Conservation (phyloP, 352 stramenopile species). For the Phytophthora pseudosyringae region DNA sequence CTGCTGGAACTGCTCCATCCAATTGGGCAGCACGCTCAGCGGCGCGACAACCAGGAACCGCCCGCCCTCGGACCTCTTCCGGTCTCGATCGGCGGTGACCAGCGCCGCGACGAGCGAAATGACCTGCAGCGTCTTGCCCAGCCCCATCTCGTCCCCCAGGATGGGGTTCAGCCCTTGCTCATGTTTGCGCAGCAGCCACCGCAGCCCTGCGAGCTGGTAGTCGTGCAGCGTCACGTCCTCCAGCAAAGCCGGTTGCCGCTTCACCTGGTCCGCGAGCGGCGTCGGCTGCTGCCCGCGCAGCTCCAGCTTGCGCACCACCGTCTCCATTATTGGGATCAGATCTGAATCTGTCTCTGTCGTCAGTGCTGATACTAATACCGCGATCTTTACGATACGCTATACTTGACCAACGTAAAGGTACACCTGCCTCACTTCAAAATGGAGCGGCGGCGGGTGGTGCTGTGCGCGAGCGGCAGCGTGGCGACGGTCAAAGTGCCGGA, state of each 20-base stretch:
- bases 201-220: constrained; percentile 72
- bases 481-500: constrained; percentile 90
- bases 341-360: no score
- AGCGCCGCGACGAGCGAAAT: constrained; percentile 74
- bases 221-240: constrained; percentile 69
- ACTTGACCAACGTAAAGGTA: no score
- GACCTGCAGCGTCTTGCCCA: constrained; percentile 85
- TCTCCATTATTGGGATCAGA: constrained; percentile 45
- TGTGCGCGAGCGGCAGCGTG: constrained; percentile 86
- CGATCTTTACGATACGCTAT: no score
- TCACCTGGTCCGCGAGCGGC: constrained; percentile 24
- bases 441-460: constrained; percentile 61
- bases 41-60: constrained; percentile 71
- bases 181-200: constrained; percentile 70
- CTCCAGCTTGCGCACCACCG: constrained; percentile 46
- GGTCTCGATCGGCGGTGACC: constrained; percentile 21
- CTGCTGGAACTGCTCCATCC: constrained; percentile 80
- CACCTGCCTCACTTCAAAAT: neutral
- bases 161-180: constrained; percentile 75
- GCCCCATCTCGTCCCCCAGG: constrained; percentile 84
- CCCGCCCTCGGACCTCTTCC: constrained; percentile 8
- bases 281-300: constrained; percentile 36
- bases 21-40: constrained; percentile 84
- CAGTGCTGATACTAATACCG: no score
- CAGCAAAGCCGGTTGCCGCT: constrained; percentile 43